Conservation (phyloP, 495 filamentous ascomycete genomes). For the Echria macrotheca region DNA sequence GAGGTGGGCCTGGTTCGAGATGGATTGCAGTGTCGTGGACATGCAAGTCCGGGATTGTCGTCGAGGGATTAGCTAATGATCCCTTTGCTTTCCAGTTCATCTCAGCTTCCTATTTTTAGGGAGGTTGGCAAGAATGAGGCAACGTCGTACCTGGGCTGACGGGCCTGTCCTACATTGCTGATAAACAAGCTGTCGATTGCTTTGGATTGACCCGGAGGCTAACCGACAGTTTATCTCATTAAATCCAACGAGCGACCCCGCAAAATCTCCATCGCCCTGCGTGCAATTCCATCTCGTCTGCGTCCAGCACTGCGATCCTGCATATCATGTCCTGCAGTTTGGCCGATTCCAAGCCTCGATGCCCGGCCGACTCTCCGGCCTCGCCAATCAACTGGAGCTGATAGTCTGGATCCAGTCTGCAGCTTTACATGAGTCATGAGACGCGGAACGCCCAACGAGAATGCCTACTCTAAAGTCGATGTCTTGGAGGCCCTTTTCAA, state of each 20-base stretch:
- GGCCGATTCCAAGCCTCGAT: too few relatives aligned
- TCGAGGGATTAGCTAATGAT: too few relatives aligned
- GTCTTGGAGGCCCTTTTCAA: too few relatives aligned
- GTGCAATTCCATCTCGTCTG: not conserved
- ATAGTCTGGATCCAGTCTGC: too few relatives aligned
- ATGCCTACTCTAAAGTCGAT: too few relatives aligned
- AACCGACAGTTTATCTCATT: not conserved
- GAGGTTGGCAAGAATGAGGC: not conserved
- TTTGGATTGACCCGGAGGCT: not conserved
- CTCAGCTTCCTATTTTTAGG: not conserved
- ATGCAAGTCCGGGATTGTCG: too few relatives aligned
- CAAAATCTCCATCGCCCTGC: not conserved
- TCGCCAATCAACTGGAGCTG: too few relatives aligned
- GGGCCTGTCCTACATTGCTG: not conserved
- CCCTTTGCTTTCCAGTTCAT: too few relatives aligned
- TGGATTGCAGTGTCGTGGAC: not conserved
- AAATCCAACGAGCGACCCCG: not conserved
- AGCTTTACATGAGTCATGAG: too few relatives aligned
- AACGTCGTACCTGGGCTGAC: not conserved
- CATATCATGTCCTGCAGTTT: not conserved
- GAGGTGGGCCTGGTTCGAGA: not conserved
- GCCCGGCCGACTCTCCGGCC: too few relatives aligned
- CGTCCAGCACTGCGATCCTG: too few relatives aligned
- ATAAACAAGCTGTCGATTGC: not conserved
- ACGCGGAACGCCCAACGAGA: too few relatives aligned